Evolutionary conservation across 1,139 yeast species (phyloP).

Genomic region (Saccharomyces hybrid): DNA sequence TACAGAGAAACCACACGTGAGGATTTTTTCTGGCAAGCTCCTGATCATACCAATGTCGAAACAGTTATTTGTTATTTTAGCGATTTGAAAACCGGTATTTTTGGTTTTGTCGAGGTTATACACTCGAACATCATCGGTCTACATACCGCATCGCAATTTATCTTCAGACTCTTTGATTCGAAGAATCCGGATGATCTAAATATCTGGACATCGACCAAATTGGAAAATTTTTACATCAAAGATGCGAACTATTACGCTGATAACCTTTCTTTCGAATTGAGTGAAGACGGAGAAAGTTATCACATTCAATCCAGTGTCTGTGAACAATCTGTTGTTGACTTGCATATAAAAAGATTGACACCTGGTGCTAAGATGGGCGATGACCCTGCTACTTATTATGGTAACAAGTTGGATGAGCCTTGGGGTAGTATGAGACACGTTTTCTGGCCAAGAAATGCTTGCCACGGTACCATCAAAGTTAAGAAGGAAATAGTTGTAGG

Average conservation of each 20-base stretch:
- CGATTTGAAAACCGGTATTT: constrained; percentile 51
- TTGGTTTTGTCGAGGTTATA: constrained; percentile 89
- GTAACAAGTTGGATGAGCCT: constrained; percentile 71
- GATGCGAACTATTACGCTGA: constrained; percentile 81
- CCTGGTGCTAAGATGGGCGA: constrained; percentile 87
- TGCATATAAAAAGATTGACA: constrained; percentile 52
- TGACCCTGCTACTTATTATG: constrained; percentile 79
- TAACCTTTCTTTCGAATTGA: constrained; percentile 53
- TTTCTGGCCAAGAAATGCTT: constrained; percentile 88
- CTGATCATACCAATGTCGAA: constrained; percentile 82
- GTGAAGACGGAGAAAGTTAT: constrained; percentile 49
- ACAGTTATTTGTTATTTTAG: constrained; percentile 87
- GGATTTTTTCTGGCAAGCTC: constrained; percentile 71
- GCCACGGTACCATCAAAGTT: constrained; percentile 51
- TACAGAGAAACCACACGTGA: constrained; percentile 46
- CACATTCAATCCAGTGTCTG: constrained; percentile 59
- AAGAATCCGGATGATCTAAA: constrained; percentile 26
- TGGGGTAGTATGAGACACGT: constrained; percentile 97
- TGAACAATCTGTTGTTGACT: constrained; percentile 65
- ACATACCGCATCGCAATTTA: constrained; percentile 89
- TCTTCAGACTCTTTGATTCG: constrained; percentile 64
- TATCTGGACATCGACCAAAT: constrained; percentile 83
- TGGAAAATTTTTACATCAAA: constrained; percentile 68
- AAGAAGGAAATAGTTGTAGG: constrained; percentile 13
- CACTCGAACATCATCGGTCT: constrained; percentile 87